Percentiles rank a stretch among this genome's conserved stretches.
Conservation (phyloP, 2,329 filamentous ascomycete species). For the Penicillium psychrosexuale region DNA sequence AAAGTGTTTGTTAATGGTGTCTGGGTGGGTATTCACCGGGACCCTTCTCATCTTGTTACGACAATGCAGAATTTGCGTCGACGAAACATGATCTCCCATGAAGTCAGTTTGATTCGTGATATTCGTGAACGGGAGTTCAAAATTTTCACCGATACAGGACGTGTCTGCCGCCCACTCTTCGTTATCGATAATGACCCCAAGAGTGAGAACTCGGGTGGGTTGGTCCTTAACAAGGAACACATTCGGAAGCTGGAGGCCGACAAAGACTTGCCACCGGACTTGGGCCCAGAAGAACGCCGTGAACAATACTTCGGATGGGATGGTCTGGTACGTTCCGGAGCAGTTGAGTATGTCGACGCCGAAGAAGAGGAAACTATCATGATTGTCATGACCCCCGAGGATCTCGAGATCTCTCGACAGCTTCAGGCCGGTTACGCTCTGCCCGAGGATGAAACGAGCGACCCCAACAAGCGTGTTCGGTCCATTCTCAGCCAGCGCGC, state of each 20-base stretch:
- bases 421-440: constrained; percentile 64
- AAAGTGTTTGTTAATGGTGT: constrained; percentile 98
- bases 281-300: constrained; percentile 57
- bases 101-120: constrained; percentile 92
- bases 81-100: constrained; percentile 78
- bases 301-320: constrained; percentile 78
- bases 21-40: constrained; percentile 93
- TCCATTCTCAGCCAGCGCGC: constrained; percentile 82
- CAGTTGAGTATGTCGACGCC: constrained; percentile 93
- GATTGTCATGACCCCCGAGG: constrained; percentile 98
- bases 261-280: constrained; percentile 60
- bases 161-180: constrained; percentile 90
- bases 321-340: constrained; percentile 76
- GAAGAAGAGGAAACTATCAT: constrained; percentile 98
- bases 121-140: constrained; percentile 98
- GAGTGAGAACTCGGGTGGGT: constrained; percentile 69
- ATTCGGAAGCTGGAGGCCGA: constrained; percentile 73
- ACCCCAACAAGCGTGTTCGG: constrained; percentile 82
- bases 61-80: constrained; percentile 75
- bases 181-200: constrained; percentile 83
- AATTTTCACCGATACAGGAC: constrained; percentile 94
- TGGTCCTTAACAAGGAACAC: constrained; percentile 82
- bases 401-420: constrained; percentile 74
- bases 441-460: constrained; percentile 61
- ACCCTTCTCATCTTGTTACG: constrained; percentile 78